Base-by-base conservation (phyloP, 2,329 filamentous ascomycete genomes). In the Trichophyton mentagrophytes region DNA sequence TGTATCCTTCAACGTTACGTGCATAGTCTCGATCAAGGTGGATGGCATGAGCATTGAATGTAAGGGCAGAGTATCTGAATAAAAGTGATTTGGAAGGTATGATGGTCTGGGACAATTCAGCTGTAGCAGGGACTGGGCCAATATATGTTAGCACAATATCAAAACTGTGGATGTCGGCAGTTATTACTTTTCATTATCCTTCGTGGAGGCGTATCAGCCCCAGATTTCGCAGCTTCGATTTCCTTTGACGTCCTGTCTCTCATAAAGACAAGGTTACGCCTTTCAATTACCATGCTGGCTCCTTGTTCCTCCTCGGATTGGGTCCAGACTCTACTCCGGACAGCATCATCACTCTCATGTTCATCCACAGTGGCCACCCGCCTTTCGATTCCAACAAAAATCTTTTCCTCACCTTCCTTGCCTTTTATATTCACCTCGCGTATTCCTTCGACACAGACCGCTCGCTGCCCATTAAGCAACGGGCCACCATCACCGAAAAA, bases 11-110 rank as follows among this genome's bases (percentile, higher is more conserved):
- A 11, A 85, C 77, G 11, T 82, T 76, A 44, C 80, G 80, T 58
- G 85, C 85, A 73, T 89, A 95, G 49, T 79, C 69, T 1, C 80
- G 81, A 71, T 96, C 88, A 22, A 95, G 79, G 74, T 99, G 93
- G 66, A 99, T 96, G 15, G 82, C 79, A 73, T 99, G 93, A 1
- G 90, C 89, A 73, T 99, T 99, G 78, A 90, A 91, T 1, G 88
- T 92, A 38, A 99, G 82, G 0, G 90, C 90, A 20, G 88, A 93
- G 78, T 92, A 97, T 62, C 91, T 85, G 76, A 95, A 96, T 60
- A 99, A 83, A 3, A 96, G 81, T 3, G 81, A 77, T 2, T 82
- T 78, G 1, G 85, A 85, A 0, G 90, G 89, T 0, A 75, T 81
- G 25, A 96, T 74, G 0, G 76, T 75, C 66, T 87, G 78, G 17